Evolutionary conservation across 305 asterid genomes (phyloP), one percentile per base, ranked within the genome.

Genomic region (Rubia peregrina): DNA sequence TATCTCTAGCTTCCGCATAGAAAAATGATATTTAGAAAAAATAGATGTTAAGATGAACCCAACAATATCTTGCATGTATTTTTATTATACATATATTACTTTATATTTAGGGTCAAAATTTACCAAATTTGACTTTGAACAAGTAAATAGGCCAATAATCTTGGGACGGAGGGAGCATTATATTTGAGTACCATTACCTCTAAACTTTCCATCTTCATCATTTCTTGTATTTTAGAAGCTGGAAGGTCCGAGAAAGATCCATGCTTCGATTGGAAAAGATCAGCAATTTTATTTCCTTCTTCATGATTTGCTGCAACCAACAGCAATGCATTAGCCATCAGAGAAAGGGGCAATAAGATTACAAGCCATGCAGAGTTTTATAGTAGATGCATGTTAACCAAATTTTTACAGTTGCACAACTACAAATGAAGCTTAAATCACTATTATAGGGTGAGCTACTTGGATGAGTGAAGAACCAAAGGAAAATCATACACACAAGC

Each of bases 161-260:
- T n/a, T n/a, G n/a, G n/a, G n/a, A n/a, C n/a, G n/a, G n/a, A n/a
- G n/a, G n/a, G n/a, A n/a, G n/a, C n/a, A 53, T 7, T 30, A 22
- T 43, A 44, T 21, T 10, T 30, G 14, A 17, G 33, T 8, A 7
- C 69, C 36, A 62, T 40, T 77, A 91, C 99, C 81, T 95, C 97
- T 80, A 95, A 83, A 88, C 97, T 85, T 77, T 90, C 89, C 12
- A 98, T 82, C 78, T 88, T 90, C 95, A 90, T 88, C 95, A 95
- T 86, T 79, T 91, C 98, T 9, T 97, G 79, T 74, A 95, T 84
- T 73, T 81, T 95, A 65, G 95, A 72, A 53, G 90, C 82, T 1
- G 98, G 88, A 70, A 91, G 86, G 81, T 95, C 98, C 4, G 88
- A 79, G 72, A 84, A 86, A 67, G 89, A 76, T 69, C 94, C 96